A percentile compares a stretch with the other conserved stretches of the same genome.
Evolutionary conservation across 2,329 filamentous ascomycete species (phyloP).

Genomic region (Cytospora chrysosperma): DNA sequence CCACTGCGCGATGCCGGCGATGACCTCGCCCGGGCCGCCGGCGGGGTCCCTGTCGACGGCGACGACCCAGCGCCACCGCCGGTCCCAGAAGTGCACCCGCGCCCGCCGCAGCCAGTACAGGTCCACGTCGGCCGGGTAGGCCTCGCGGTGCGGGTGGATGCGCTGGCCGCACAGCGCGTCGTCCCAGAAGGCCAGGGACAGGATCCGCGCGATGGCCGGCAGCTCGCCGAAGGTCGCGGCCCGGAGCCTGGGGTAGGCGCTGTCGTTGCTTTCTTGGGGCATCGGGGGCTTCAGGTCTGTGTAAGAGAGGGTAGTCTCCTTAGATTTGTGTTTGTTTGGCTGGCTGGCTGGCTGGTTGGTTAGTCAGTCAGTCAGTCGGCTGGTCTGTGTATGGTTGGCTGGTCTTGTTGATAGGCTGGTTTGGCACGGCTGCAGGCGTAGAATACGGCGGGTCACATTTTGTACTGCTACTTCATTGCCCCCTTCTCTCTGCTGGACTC

Average conservation of each 20-base stretch:
- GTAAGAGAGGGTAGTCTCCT: neutral
- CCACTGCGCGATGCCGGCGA: conserved; percentile 31
- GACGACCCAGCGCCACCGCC: conserved; percentile 31
- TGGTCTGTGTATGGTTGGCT: too few species aligned
- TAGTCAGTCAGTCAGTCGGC: too few species aligned
- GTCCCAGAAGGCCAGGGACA: conserved; percentile 35
- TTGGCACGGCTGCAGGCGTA: neutral
- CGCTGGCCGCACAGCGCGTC: conserved; percentile 36
- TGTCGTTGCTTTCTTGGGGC: neutral
- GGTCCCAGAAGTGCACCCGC: conserved; percentile 33
- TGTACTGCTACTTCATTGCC: neutral
- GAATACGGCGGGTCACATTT: neutral
- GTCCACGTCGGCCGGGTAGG: conserved; percentile 34
- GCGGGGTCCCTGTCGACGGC: conserved; percentile 26
- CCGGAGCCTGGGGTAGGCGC: conserved; percentile 17
- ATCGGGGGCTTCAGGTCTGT: too few species aligned
- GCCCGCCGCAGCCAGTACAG: conserved; percentile 33
- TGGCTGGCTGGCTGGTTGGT: too few species aligned
- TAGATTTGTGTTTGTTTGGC: too few species aligned
- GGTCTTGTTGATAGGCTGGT: too few species aligned
- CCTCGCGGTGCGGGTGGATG: conserved; percentile 36
- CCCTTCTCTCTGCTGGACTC: neutral
- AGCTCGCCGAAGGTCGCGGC: conserved; percentile 30
- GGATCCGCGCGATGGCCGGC: conserved; percentile 31
- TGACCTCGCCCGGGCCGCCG: conserved; percentile 22